Conservation (phyloP, 495 filamentous ascomycete genomes). For the Cryomyces antarcticus region DNA sequence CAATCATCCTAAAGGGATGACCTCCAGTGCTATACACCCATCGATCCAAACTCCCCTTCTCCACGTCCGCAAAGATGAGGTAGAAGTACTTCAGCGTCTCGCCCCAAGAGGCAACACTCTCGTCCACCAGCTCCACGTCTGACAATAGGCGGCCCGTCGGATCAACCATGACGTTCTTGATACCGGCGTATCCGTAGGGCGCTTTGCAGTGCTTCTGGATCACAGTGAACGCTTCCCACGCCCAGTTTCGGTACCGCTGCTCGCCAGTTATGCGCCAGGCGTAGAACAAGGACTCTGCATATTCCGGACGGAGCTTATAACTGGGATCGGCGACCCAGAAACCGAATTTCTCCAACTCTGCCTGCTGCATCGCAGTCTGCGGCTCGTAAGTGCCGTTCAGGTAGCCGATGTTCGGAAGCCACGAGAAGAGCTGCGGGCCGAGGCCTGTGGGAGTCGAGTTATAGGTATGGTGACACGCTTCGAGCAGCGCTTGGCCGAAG, state of each 20-base stretch:
- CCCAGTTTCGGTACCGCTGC: neutral
- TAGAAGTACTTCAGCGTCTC: constrained; percentile 1
- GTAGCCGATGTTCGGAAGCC: constrained; percentile 9
- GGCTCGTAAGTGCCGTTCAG: constrained; percentile 6
- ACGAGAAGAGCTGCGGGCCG: constrained; percentile 11
- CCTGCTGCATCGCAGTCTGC: neutral
- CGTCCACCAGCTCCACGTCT: neutral
- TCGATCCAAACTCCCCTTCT: neutral
- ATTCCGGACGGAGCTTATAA: neutral
- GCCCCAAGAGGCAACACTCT: neutral
- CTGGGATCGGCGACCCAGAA: constrained; percentile 5
- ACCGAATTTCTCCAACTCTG: constrained; percentile 6
- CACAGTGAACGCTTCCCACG: constrained; percentile 1
- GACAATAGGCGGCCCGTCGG: neutral
- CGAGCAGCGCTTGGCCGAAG: constrained; percentile 13
- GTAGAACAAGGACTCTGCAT: neutral
- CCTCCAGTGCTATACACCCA: constrained; percentile 1
- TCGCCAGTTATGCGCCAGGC: neutral
- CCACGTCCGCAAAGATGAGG: constrained; percentile 1
- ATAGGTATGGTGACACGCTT: constrained; percentile 15
- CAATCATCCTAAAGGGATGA: neutral
- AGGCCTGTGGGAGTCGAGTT: constrained; percentile 9
- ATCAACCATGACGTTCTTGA: neutral
- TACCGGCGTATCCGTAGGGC: neutral
- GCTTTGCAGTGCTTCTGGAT: neutral